These are phyloP conservation scores for Termitomyces sp. DNA, from an alignment of 768 basidiomycete genomes.

Conservation along the genomic window DNA sequence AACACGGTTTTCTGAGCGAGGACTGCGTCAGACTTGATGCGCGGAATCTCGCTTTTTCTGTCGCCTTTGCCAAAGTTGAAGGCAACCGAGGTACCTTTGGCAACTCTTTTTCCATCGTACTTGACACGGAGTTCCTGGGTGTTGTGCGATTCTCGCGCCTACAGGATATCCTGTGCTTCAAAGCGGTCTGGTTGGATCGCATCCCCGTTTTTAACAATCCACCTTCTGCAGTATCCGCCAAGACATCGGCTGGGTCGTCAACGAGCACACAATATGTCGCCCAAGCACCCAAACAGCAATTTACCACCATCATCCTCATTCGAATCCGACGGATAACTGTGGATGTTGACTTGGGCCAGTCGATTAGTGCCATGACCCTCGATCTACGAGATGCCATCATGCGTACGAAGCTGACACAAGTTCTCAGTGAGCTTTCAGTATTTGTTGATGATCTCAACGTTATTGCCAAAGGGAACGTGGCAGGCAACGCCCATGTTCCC, in stretches of 20 bases:
- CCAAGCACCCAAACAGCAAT: constrained; percentile 33
- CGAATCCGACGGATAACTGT: constrained; percentile 73
- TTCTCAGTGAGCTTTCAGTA: constrained; percentile 60
- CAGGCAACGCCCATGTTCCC: constrained; percentile 65
- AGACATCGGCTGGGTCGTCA: constrained; percentile 22
- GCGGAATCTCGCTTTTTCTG: constrained; percentile 77
- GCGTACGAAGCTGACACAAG: constrained; percentile 64
- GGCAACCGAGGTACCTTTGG: constrained; percentile 32
- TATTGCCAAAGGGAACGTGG: constrained; percentile 68
- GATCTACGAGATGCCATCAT: constrained; percentile 63
- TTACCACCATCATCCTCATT: constrained; percentile 64
- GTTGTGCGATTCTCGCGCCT: constrained; percentile 80
- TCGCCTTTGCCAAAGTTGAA: constrained; percentile 60
- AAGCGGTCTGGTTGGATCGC: constrained; percentile 90
- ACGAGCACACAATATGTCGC: constrained; percentile 18
- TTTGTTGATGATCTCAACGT: constrained; percentile 64
- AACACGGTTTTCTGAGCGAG: constrained; percentile 83
- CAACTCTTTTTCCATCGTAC: constrained; percentile 65
- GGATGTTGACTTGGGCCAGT: constrained; percentile 82
- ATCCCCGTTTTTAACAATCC: constrained; percentile 70
- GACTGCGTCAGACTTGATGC: constrained; percentile 80
- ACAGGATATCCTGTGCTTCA: constrained; percentile 92
- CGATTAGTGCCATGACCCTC: constrained; percentile 71
- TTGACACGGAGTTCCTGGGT: constrained; percentile 86
- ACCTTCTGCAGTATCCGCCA: constrained; percentile 21